Conservation (phyloP, 495 filamentous ascomycete species). For the Terfezia claveryi region DNA sequence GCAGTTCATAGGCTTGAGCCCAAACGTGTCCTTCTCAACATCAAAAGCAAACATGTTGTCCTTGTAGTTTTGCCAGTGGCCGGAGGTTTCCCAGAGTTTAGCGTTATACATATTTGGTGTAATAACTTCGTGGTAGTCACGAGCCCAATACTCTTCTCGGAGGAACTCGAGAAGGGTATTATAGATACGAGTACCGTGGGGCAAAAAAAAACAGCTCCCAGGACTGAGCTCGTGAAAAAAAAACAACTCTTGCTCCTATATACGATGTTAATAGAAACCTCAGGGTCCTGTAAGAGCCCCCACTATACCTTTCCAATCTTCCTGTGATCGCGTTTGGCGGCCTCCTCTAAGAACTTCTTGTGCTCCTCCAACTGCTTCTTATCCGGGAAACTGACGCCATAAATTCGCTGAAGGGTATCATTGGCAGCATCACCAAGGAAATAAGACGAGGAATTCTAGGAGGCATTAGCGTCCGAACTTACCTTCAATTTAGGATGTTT, state of each 20-base stretch:
- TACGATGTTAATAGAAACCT: too few relatives aligned
- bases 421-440: slow-evolving; percentile 85
- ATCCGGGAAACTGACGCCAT: slow-evolving; percentile 90
- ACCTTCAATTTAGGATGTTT: neutral
- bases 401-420: slow-evolving; percentile 85
- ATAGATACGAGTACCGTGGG: slow-evolving; percentile 76
- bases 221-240: slow-evolving; percentile 87
- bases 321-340: slow-evolving; percentile 82
- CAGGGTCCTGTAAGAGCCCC: too few relatives aligned
- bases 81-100: slow-evolving; percentile 75
- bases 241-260: slow-evolving; percentile 70
- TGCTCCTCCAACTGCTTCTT: slow-evolving; percentile 83
- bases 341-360: slow-evolving; percentile 83
- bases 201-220: slow-evolving; percentile 84
- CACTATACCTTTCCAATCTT: slow-evolving; percentile 42
- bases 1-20: slow-evolving; percentile 96
- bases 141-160: slow-evolving; percentile 71
- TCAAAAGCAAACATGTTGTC: slow-evolving; percentile 94
- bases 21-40: slow-evolving; percentile 69
- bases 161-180: slow-evolving; percentile 67
- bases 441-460: slow-evolving; percentile 78
- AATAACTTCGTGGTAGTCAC: slow-evolving; percentile 84
- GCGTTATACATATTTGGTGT: slow-evolving; percentile 92
- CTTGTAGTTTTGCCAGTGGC: slow-evolving; percentile 87
- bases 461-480: neutral